phyloP scores from a whole-genome alignment of 306 rosid species.

The Coriaria nepalensis region DNA sequence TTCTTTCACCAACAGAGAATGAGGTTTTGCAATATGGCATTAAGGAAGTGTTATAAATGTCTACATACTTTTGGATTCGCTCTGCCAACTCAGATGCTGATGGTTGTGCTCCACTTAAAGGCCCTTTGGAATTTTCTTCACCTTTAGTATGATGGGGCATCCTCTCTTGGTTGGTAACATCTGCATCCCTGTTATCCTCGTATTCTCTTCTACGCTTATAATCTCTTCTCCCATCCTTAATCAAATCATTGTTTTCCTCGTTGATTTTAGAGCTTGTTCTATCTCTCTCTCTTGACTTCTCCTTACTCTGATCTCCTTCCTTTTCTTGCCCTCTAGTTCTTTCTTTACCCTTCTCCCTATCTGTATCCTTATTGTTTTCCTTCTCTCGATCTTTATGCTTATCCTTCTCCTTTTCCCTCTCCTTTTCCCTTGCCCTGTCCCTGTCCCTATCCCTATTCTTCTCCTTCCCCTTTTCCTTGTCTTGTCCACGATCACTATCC shows the following conservation, averaged over 20 bases:
- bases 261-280: slow-evolving; percentile 28
- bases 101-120: slow-evolving; percentile 16
- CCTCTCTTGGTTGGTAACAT: slow-evolving; percentile 31
- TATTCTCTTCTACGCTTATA: slow-evolving; percentile 27
- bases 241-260: slow-evolving; percentile 37
- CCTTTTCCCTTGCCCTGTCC: slow-evolving; percentile 11
- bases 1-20: too few species aligned
- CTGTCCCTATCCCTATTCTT: slow-evolving; percentile 9
- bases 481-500: slow-evolving; percentile 43
- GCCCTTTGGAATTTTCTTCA: slow-evolving; percentile 28
- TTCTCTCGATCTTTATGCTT: not conserved
- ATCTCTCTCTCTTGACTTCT: slow-evolving; percentile 41
- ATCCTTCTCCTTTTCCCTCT: slow-evolving; percentile 12
- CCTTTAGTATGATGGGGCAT: slow-evolving; percentile 16
- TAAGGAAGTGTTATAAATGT: slow-evolving; percentile 1
- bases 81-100: slow-evolving; percentile 44
- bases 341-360: slow-evolving; percentile 33
- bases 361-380: slow-evolving; percentile 19
- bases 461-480: slow-evolving; percentile 28
- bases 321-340: slow-evolving; percentile 19
- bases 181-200: slow-evolving; percentile 37
- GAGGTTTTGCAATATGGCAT: not conserved
- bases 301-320: slow-evolving; percentile 35
- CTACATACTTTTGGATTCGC: slow-evolving; percentile 59
- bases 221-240: slow-evolving; percentile 32